Conservation (phyloP, 257 asterid genomes). For the Salvia hispanica region DNA sequence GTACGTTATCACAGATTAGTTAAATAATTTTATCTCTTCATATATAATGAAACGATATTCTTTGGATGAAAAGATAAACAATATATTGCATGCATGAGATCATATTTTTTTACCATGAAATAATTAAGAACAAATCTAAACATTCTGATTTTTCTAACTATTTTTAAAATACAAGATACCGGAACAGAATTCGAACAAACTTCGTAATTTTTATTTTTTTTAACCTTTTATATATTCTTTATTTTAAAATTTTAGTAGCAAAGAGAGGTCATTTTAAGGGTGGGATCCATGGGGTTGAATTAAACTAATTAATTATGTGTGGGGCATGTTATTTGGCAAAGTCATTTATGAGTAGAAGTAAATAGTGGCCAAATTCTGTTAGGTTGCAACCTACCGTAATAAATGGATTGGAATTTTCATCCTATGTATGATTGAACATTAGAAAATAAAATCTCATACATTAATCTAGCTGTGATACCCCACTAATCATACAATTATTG, state of each 20-base stretch:
- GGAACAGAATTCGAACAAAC: too few species aligned
- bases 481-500: conserved; percentile 15
- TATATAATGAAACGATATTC: too few species aligned
- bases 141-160: too few species aligned
- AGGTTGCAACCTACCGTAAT: conserved; percentile 79
- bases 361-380: conserved; percentile 70
- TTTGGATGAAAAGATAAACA: too few species aligned
- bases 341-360: conserved; percentile 76
- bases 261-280: conserved; percentile 33
- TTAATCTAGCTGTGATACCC: conserved; percentile 26
- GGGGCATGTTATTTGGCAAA: conserved; percentile 73
- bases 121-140: too few species aligned
- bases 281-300: conserved; percentile 69
- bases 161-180: too few species aligned
- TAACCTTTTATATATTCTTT: too few species aligned
- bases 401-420: conserved; percentile 46
- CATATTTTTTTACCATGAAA: too few species aligned
- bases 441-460: conserved; percentile 24
- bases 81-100: too few species aligned
- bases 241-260: not conserved
- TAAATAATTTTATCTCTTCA: too few species aligned
- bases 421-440: conserved; percentile 32
- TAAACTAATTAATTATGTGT: conserved; percentile 64
- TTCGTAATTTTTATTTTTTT: too few species aligned
- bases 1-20: too few species aligned